Evolutionary conservation across 2,329 filamentous ascomycete species (phyloP), one percentile per base, ranked within the genome.

Genomic region (Botrytis sinoallii): DNA sequence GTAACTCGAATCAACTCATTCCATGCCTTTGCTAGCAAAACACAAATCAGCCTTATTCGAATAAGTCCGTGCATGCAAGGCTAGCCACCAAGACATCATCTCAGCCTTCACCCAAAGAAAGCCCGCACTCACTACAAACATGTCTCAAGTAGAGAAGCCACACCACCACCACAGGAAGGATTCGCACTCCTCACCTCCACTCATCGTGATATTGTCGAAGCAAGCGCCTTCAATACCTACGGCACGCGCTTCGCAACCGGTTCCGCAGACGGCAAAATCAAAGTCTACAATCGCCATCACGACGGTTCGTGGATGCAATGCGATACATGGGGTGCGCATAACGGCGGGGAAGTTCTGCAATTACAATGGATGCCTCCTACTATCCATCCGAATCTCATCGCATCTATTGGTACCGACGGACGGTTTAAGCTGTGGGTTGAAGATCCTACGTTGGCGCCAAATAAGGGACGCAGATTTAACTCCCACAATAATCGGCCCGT

Each of bases 331-430:
- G 90, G 89, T 66, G 95, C 94, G 29, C 95, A 98, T 81, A 92
- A 94, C 81, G 93, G 93, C 69, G 93, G 93, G 68, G 94, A 98
- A 83, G 92, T 98, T 75, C 86, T 94, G 75, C 94, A 97, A 87
- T 93, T 97, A 72, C 93, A 96, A 86, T 98, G 95, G 95, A 93
- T 97, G 73, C 93, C 94, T 1, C 93, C 94, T 0, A 95, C 93
- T 76, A 91, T 96, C 74, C 96, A 96, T 77, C 94, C 89, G 55
- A 90, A 96, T 80, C 89, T 97, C 79, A 86, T 98, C 78, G 95
- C 92, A 73, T 97, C 93, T 71, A 92, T 98, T 74, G 94, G 93
- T 76, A 92, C 95, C 79, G 95, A 98, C 79, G 93, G 95, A 79
- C 91, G 91, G 82, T 94, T 97, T 85, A 93, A 94, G 81, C 87